Evolutionary conservation across 2,329 filamentous ascomycete species (phyloP).

Genomic region (Camillea tinctor): DNA sequence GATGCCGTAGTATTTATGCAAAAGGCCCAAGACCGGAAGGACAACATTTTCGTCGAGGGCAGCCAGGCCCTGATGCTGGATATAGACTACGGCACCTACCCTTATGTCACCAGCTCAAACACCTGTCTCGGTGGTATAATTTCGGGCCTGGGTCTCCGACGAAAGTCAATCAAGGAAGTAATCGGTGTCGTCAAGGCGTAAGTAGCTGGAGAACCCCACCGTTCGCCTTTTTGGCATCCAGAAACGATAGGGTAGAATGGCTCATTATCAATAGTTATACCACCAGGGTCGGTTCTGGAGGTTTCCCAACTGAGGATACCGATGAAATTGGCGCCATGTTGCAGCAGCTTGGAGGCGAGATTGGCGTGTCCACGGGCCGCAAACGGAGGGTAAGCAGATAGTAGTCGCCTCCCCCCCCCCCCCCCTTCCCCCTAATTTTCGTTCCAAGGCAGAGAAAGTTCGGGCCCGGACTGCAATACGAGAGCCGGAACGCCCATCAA

Average conservation of each 20-base stretch:
- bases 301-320: slow-evolving; percentile 55
- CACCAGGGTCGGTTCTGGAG: slow-evolving; percentile 53
- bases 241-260: neutral
- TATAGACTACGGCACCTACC: slow-evolving; percentile 50
- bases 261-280: slow-evolving; percentile 41
- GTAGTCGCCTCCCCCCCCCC: neutral
- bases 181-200: slow-evolving; percentile 60
- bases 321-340: slow-evolving; percentile 35
- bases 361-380: slow-evolving; percentile 46
- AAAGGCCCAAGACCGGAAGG: slow-evolving; percentile 56
- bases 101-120: slow-evolving; percentile 56
- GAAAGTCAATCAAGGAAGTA: slow-evolving; percentile 51
- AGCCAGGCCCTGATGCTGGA: slow-evolving; percentile 62
- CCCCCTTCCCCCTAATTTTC: neutral
- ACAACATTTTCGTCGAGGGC: slow-evolving; percentile 66
- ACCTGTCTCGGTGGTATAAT: slow-evolving; percentile 55
- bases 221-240: neutral
- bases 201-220: slow-evolving; percentile 1
- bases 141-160: slow-evolving; percentile 51
- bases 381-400: slow-evolving; percentile 45
- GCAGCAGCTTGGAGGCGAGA: slow-evolving; percentile 36
- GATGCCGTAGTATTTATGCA: slow-evolving; percentile 67
- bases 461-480: neutral
- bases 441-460: neutral
- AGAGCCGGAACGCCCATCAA: neutral